Base-by-base conservation (phyloP, 768 basidiomycete species). In the Strobilomyces confusus region DNA sequence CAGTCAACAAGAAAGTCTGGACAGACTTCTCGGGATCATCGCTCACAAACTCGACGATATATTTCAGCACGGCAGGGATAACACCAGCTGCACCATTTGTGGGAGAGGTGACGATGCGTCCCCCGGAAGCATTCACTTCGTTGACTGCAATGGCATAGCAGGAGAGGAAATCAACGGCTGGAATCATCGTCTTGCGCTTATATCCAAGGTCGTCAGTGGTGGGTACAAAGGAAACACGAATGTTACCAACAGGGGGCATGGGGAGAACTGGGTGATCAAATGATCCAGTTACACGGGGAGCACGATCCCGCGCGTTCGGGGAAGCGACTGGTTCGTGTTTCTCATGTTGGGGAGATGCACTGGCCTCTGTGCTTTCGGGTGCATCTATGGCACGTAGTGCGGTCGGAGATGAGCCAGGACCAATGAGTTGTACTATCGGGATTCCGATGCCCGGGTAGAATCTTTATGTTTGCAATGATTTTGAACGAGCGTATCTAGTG, bases 131-230 rank as follows among this genome's bases (percentile, higher is more conserved):
- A 63, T 95, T 97, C 13, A 95, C 93, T 68, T 97, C 95, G 63
- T 95, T 95, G 13, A 94, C 92, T 17, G 92, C 91, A 49, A 94
- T 95, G 3, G 93, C 95, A 69, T 97, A 98, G 56, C 91, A 92
- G 1, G 88, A 89, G 55, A 98, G 73, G 64, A 94, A 95, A 64
- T 98, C 94, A 71, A 98, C 84, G 1, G 92, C 93, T 0, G 93
- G 93, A 47, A 97, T 93, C 60, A 87, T 84, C 9, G 90, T 90
- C 69, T 81, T 88, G 56, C 88, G 80, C 89, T 92, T 54, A 6
- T 37, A 47, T 36, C 38, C 15, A 38, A 26, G 30, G 43, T 12
- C 22, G 52, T 61, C 3, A 58, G 34, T 29, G 26, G 29, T 13
- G 38, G 26, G 19, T 25, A 55, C 9, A 41, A 5, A 29, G 32